A percentile compares a stretch with the other conserved stretches of the same genome.
These are phyloP conservation scores for Dictyostelium discoideum DNA, from an alignment of 78 protist genomes.

Conservation along the genomic window DNA sequence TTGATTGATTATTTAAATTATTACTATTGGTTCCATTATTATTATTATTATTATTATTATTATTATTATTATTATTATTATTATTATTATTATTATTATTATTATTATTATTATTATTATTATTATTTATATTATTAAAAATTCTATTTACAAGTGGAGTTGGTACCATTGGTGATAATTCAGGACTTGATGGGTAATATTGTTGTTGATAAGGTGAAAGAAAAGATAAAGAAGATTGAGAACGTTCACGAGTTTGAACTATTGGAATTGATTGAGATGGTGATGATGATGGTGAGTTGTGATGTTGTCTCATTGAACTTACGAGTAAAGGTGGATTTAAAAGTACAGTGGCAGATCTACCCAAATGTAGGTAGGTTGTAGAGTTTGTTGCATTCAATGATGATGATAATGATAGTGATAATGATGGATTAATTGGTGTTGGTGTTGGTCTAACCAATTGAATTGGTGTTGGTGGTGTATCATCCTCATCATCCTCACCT, in stretches of 20 bases:
- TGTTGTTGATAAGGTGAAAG: neutral
- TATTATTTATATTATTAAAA: neutral
- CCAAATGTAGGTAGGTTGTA: neutral
- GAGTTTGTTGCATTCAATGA: neutral
- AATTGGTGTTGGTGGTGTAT: conserved; percentile 8
- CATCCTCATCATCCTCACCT: neutral
- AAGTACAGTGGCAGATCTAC: neutral
- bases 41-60: neutral
- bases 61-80: neutral
- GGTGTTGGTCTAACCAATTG: neutral
- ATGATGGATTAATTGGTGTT: neutral
- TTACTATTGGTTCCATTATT: neutral
- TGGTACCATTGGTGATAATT: conserved; percentile 26
- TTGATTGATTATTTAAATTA: neutral
- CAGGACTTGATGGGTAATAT: conserved; percentile 55
- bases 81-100: neutral
- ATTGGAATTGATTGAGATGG: neutral
- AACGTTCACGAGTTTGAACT: neutral
- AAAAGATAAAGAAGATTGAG: neutral
- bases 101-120: neutral
- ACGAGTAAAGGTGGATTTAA: neutral
- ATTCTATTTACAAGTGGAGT: neutral
- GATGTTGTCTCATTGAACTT: neutral
- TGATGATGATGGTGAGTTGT: neutral
- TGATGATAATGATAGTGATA: neutral